Conservation (phyloP, 805 yeast species). For the Dipodascus geniculatus region DNA sequence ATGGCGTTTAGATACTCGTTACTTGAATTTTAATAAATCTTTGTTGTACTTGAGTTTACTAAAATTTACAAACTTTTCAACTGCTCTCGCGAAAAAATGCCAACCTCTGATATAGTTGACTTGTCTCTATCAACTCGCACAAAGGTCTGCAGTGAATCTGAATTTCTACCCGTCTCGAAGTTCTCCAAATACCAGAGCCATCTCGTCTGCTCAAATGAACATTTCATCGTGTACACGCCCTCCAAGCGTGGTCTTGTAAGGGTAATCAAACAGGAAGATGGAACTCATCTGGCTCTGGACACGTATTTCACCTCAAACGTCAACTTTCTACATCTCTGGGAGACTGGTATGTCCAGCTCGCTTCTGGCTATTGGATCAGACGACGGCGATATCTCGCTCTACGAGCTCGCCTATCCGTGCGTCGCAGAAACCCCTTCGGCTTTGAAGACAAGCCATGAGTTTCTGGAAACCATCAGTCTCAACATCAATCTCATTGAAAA, state of each 20-base stretch:
- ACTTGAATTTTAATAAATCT: not conserved
- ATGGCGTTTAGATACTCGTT: not conserved
- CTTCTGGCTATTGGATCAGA: not conserved
- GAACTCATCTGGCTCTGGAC: conserved; percentile 10
- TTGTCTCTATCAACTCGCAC: not conserved
- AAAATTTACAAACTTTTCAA: too few relatives aligned
- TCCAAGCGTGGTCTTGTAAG: conserved; percentile 13
- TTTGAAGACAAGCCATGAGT: conserved; percentile 8
- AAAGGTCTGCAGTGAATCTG: not conserved
- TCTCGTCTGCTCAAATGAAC: conserved; percentile 10
- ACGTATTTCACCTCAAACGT: not conserved
- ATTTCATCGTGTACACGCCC: conserved; percentile 14
- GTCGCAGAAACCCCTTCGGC: conserved; percentile 6
- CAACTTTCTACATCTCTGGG: not conserved
- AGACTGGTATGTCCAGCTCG: not conserved
- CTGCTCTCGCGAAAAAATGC: too few relatives aligned
- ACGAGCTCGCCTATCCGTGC: not conserved
- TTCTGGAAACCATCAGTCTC: not conserved
- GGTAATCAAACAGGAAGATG: conserved; percentile 15
- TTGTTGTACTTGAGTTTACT: too few relatives aligned
- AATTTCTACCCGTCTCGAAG: conserved; percentile 13
- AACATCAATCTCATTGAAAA: not conserved
- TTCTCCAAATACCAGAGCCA: conserved; percentile 8
- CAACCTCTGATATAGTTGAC: not conserved
- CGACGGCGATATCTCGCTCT: not conserved